These are phyloP conservation scores for Podospora tetraspora DNA, from an alignment of 495 filamentous ascomycete genomes.

Conservation along the genomic window DNA sequence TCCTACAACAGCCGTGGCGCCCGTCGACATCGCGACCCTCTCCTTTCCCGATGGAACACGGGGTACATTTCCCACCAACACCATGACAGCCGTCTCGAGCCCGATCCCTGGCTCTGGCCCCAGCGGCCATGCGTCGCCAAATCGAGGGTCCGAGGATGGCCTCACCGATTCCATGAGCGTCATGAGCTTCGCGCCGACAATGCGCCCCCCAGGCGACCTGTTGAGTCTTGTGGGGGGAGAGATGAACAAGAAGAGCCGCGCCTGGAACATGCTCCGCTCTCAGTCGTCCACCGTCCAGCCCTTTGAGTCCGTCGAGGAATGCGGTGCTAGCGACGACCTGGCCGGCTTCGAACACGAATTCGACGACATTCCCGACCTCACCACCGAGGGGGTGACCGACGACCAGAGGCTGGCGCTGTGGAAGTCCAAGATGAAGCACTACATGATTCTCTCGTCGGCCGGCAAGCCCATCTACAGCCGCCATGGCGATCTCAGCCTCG, in stretches of 20 bases:
- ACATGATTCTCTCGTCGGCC: conserved; percentile 88
- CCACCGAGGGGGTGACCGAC: conserved; percentile 50
- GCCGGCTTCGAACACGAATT: conserved; percentile 72
- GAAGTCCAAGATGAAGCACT: conserved; percentile 92
- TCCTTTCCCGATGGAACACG: conserved; percentile 62
- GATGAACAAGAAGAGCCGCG: conserved; percentile 50
- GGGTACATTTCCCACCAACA: conserved; percentile 53
- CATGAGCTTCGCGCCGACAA: conserved; percentile 71
- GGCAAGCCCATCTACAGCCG: conserved; percentile 98
- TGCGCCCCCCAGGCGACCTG: conserved; percentile 66
- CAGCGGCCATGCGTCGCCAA: conserved; percentile 31
- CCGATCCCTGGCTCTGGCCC: conserved; percentile 17
- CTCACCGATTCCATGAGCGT: conserved; percentile 78
- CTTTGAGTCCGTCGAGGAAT: conserved; percentile 43
- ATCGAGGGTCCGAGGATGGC: conserved; percentile 16
- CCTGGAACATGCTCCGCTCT: conserved; percentile 54
- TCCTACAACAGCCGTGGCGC: conserved; percentile 77
- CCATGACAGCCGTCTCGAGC: conserved; percentile 33
- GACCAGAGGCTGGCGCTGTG: conserved; percentile 65
- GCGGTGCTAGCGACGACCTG: conserved; percentile 48
- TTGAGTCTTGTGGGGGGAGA: conserved; percentile 79
- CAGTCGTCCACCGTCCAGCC: conserved; percentile 55
- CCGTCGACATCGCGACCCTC: conserved; percentile 68
- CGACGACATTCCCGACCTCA: conserved; percentile 63
- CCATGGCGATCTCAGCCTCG: conserved; percentile 81